Conservation (phyloP, 1,284 basidiomycete genomes). For the Moesziomyces antarcticus region DNA sequence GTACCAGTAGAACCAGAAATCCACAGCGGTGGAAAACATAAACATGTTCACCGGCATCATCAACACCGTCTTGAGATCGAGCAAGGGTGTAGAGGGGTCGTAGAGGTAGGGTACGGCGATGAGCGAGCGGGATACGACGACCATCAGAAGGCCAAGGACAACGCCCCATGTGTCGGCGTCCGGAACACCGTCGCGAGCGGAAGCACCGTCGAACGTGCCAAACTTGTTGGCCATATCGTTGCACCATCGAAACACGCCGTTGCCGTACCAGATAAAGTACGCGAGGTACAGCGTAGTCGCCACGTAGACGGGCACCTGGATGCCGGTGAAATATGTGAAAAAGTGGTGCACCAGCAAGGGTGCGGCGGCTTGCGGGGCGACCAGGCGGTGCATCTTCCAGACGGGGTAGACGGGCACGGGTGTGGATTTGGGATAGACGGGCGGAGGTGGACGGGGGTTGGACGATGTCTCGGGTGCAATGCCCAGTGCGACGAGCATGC, state of each 20-base stretch:
- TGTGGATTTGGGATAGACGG: constrained; percentile 19
- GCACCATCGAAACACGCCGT: constrained; percentile 16
- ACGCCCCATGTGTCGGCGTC: constrained; percentile 38
- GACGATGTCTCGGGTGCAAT: constrained; percentile 11
- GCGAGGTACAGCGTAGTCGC: constrained; percentile 26
- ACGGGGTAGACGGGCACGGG: constrained; percentile 46
- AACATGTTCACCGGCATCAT: constrained; percentile 47
- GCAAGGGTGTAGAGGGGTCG: constrained; percentile 13
- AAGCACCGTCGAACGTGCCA: constrained; percentile 57
- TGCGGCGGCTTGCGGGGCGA: constrained; percentile 31
- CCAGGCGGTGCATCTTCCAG: constrained; percentile 34
- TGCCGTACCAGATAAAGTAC: constrained; percentile 27
- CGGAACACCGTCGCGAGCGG: constrained; percentile 52
- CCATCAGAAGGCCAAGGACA: constrained; percentile 28
- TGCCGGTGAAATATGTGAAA: constrained; percentile 29
- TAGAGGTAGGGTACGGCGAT: constrained; percentile 41
- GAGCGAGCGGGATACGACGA: constrained; percentile 22
- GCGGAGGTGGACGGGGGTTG: constrained; percentile 3
- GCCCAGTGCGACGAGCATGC: constrained; percentile 7
- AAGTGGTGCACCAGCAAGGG: constrained; percentile 37
- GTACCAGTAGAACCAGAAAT: constrained; percentile 64
- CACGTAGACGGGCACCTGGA: constrained; percentile 14
- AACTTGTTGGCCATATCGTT: constrained; percentile 36
- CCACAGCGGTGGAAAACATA: constrained; percentile 36
- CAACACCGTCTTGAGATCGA: constrained; percentile 14